phyloP scores from a whole-genome alignment of 2,329 filamentous ascomycete species.

The Fusarium brachygibbosum region DNA sequence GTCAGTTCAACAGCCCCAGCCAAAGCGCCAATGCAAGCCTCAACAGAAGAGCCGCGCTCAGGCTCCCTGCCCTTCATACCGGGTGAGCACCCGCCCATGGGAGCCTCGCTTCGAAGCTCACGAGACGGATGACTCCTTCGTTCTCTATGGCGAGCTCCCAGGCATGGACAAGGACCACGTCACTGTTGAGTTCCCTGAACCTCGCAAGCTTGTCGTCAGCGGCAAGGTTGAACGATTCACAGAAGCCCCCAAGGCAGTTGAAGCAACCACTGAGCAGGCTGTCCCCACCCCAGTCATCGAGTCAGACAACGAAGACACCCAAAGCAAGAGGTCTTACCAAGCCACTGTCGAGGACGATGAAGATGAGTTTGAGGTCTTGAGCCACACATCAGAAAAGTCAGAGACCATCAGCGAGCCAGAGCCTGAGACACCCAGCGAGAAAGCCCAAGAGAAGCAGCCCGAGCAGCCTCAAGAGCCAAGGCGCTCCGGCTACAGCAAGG shows the following conservation, averaged over 20 bases:
- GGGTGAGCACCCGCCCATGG: constrained; percentile 9
- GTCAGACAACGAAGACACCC: constrained; percentile 22
- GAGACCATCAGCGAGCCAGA: constrained; percentile 3
- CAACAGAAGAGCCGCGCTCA: constrained; percentile 31
- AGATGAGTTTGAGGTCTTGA: constrained; percentile 29
- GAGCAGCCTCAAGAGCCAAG: constrained; percentile 51
- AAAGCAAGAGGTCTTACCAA: constrained; percentile 30
- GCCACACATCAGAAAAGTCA: constrained; percentile 22
- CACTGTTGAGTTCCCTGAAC: constrained; percentile 80
- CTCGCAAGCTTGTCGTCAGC: constrained; percentile 75
- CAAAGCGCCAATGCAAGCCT: constrained; percentile 27
- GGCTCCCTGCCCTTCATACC: constrained; percentile 36
- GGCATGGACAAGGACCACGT: constrained; percentile 79
- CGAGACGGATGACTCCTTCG: constrained; percentile 67
- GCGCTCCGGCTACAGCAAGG: constrained; percentile 57
- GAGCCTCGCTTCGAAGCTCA: constrained; percentile 20
- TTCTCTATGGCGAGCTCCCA: constrained; percentile 82
- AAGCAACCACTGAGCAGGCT: not conserved
- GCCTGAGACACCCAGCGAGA: constrained; percentile 1
- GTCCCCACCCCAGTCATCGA: not conserved
- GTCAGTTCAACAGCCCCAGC: constrained; percentile 25
- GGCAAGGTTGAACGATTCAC: constrained; percentile 73
- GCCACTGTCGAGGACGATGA: constrained; percentile 30
- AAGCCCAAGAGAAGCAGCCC: constrained; percentile 5
- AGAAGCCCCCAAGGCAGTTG: constrained; percentile 45